Evolutionary conservation across 495 filamentous ascomycete species (phyloP), one percentile per base, ranked within the genome.

Genomic region (Talaromyces adpressus): DNA sequence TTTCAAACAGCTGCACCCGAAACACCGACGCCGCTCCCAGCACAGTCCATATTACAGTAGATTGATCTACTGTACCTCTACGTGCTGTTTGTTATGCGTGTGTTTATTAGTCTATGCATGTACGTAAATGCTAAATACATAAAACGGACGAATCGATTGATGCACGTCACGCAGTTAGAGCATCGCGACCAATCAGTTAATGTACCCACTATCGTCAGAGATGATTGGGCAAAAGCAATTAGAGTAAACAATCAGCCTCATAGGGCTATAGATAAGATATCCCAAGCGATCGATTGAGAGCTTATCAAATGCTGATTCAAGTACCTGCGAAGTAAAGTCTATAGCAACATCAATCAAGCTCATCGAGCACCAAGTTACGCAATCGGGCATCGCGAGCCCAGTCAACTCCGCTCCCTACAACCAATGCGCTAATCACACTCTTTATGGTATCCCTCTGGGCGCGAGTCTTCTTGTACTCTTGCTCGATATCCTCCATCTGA

Each of bases 321-420:
- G 14, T 41, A 16, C 14, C 36, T 41, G 36, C 12, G 14, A 41
- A 41, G 36, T 16, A 5, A 16, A 41, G n/a, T 16, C 36, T 49
- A 18, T 18, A 18, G 3, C 16, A 22, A 41, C n/a, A 30, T 53
- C 47, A 62, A 23, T 62, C 60, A 11, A 62, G 60, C 62, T 85
- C 82, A 72, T 93, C 90, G 61, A 96, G 77, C 22, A 96, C 92
- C 64, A 94, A 77, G 56, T 83, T 85, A 64, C 85, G 76, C 61
- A 96, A 77, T 59, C 77, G 79, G 47, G 85, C 82, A 72, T 96
- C 85, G 54, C 84, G 78, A 22, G 83, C 85, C 92, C 92, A 97
- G 66, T 96, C 84, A 36, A 94, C 75, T 51, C 92, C 92, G 71
- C 92, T 96, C 6, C 88, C 91, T 23, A 88, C 91, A 34, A 97